Base-by-base conservation (phyloP, 768 basidiomycete species). In the Calocybe cyanea region DNA sequence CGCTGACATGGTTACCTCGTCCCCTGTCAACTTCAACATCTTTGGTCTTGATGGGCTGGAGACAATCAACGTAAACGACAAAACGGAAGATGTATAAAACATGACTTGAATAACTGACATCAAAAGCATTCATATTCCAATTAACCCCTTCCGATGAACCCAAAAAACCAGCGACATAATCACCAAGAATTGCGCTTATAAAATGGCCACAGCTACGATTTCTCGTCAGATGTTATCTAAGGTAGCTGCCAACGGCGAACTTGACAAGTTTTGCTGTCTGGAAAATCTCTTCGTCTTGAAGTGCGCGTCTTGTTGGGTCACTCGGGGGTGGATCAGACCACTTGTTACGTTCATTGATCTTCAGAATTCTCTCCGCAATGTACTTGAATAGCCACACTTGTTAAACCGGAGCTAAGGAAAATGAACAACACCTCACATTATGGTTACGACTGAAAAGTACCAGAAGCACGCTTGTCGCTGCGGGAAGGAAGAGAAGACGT, bases 381-480 rank as follows among this genome's bases (percentile, higher is more conserved):
- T 70, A 83, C 78, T 46, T 7, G 10, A 8, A 21, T 4, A 36
- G 0, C 17, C 7, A 24, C 23, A 43, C 24, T 17, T 21, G 35
- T 36, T 5, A 43, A 28, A 6, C 25, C 11, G 40, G 23, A 39
- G 24, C 7, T 15, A 31, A 2, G 17, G 35, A 20, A n/a, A 23
- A 21, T n/a, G 11, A 24, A 24, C 15, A 21, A 30, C 15, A 38
- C 61, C 66, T 31, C 48, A 77, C 78, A 56, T 79, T 83, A 56
- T 83, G 81, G 56, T 82, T 83, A 8, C 82, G 64, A 51, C 67
- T 70, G 57, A 81, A 76, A 4, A 84, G 48, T 18, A 83, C 68
- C 3, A 83, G 65, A 6, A 84, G 62, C 6, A 73, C 81, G 19
- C 71, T 69, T 2, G 72, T 62, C 1, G 77, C 71, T 2, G 83